phyloP scores from a whole-genome alignment of 2,329 filamentous ascomycete species.

The Diplodia mutila region DNA sequence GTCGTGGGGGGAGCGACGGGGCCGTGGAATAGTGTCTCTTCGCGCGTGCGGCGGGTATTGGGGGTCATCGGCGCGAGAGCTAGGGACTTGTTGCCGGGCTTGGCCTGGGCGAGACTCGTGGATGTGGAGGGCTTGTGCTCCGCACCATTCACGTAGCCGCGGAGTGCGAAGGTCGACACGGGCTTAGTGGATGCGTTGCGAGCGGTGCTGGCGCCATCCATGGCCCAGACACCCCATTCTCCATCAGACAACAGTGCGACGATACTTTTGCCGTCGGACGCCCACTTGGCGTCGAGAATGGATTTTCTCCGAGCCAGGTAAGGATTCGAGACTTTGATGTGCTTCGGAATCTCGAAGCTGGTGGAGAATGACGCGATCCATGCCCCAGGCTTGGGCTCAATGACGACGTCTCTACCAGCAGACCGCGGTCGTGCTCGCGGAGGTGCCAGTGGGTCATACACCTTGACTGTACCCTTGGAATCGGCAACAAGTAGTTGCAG shows the following conservation, averaged over 20 bases:
- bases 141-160: slow-evolving; percentile 40
- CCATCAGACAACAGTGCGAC: slow-evolving; percentile 54
- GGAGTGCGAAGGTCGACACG: slow-evolving; percentile 39
- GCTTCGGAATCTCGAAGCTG: slow-evolving; percentile 38
- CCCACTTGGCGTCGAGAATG: slow-evolving; percentile 55
- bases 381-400: slow-evolving; percentile 28
- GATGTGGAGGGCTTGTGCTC: slow-evolving; percentile 28
- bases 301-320: slow-evolving; percentile 49
- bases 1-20: slow-evolving; percentile 38
- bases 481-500: slow-evolving; percentile 60
- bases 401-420: slow-evolving; percentile 28
- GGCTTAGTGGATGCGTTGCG: slow-evolving; percentile 31
- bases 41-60: slow-evolving; percentile 52
- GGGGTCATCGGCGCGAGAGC: slow-evolving; percentile 56
- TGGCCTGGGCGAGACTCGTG: slow-evolving; percentile 28
- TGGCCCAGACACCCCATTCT: slow-evolving; percentile 59
- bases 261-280: slow-evolving; percentile 50
- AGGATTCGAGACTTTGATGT: slow-evolving; percentile 32
- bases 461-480: slow-evolving; percentile 57
- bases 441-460: slow-evolving; percentile 59
- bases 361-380: slow-evolving; percentile 41
- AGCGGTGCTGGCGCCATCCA: slow-evolving; percentile 40
- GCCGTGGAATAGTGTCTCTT: slow-evolving; percentile 51
- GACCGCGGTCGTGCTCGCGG: slow-evolving; percentile 31
- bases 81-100: slow-evolving; percentile 37